Conservation (phyloP, 1,139 yeast species). For the Geotrichum restrictum region DNA sequence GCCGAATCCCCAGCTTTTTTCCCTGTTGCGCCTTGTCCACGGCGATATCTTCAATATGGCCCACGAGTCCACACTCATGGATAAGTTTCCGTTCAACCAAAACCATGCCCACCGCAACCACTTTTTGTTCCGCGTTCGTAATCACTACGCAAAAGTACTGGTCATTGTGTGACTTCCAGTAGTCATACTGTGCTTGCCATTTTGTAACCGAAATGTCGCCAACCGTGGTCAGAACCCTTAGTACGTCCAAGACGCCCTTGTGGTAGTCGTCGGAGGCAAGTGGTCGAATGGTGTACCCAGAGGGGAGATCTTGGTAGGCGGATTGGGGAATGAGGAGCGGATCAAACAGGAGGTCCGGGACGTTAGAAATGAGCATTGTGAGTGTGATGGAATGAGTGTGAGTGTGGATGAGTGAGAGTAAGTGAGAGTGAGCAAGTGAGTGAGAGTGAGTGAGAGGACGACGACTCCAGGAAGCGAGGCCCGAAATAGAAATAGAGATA, state of each 20-base stretch:
- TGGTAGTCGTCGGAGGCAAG: conserved; percentile 46
- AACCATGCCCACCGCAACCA: conserved; percentile 43
- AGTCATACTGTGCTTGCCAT: conserved; percentile 45
- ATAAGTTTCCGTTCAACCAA: conserved; percentile 52
- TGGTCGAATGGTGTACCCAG: conserved; percentile 52
- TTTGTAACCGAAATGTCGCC: conserved; percentile 48
- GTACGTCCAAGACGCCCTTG: conserved; percentile 49
- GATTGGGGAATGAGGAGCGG: conserved; percentile 31
- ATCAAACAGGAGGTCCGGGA: conserved; percentile 28
- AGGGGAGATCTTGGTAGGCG: conserved; percentile 42
- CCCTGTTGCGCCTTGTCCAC: conserved; percentile 78
- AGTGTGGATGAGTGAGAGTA: too few species aligned
- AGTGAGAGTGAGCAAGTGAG: neutral
- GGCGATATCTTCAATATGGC: conserved; percentile 94
- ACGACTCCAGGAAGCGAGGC: too few species aligned
- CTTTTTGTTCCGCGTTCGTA: conserved; percentile 36
- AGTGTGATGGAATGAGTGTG: too few species aligned
- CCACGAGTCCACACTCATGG: conserved; percentile 79
- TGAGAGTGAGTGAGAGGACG: too few species aligned
- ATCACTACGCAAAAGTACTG: conserved; percentile 55
- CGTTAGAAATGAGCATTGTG: conserved; percentile 11
- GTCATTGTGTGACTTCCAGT: conserved; percentile 47
- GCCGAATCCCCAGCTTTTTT: conserved; percentile 63
- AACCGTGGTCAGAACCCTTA: conserved; percentile 55
- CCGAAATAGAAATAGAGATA: too few species aligned